Evolutionary conservation across 176 grass and related monocot species (phyloP).

Genomic region (Stipa capillata): DNA sequence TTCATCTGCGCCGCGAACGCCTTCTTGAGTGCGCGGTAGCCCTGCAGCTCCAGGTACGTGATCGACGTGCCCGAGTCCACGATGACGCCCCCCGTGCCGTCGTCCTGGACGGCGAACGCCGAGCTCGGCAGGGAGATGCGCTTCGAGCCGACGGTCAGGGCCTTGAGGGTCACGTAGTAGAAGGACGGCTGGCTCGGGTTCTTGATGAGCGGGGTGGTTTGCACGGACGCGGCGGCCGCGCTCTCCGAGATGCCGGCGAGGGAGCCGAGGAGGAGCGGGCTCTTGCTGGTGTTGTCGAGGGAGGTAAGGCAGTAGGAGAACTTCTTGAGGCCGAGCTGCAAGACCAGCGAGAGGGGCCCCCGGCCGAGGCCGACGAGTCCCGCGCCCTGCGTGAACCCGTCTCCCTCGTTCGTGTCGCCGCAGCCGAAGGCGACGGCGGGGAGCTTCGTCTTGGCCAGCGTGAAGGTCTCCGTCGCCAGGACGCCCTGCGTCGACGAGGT

Average conservation of each 20-base stretch:
- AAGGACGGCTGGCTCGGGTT: slow-evolving; percentile 56
- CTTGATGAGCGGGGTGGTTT: slow-evolving; percentile 57
- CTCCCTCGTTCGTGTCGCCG: slow-evolving; percentile 52
- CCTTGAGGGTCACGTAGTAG: slow-evolving; percentile 56
- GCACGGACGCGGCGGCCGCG: slow-evolving; percentile 11
- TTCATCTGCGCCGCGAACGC: slow-evolving; percentile 50
- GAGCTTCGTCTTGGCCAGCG: slow-evolving; percentile 18
- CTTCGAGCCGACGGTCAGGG: slow-evolving; percentile 41
- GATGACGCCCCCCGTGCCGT: slow-evolving; percentile 54
- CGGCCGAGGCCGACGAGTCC: slow-evolving; percentile 69
- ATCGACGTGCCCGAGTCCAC: slow-evolving; percentile 83
- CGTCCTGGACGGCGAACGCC: slow-evolving; percentile 38
- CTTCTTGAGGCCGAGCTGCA: slow-evolving; percentile 47
- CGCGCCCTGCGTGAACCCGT: slow-evolving; percentile 41
- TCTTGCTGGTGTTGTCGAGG: slow-evolving; percentile 37
- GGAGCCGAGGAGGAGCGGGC: slow-evolving; percentile 52
- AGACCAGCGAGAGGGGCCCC: slow-evolving; percentile 43
- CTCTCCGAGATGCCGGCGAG: slow-evolving; percentile 13
- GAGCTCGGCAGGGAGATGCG: slow-evolving; percentile 28
- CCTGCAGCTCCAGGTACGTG: slow-evolving; percentile 49
- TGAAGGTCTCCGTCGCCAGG: slow-evolving; percentile 66
- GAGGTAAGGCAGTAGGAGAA: slow-evolving; percentile 97
- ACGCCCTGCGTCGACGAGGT: slow-evolving; percentile 54
- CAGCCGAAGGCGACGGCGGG: slow-evolving; percentile 51
- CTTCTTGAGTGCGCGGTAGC: slow-evolving; percentile 32